phyloP scores from a whole-genome alignment of 2,329 filamentous ascomycete genomes.

The Hypoxylon sp. region DNA sequence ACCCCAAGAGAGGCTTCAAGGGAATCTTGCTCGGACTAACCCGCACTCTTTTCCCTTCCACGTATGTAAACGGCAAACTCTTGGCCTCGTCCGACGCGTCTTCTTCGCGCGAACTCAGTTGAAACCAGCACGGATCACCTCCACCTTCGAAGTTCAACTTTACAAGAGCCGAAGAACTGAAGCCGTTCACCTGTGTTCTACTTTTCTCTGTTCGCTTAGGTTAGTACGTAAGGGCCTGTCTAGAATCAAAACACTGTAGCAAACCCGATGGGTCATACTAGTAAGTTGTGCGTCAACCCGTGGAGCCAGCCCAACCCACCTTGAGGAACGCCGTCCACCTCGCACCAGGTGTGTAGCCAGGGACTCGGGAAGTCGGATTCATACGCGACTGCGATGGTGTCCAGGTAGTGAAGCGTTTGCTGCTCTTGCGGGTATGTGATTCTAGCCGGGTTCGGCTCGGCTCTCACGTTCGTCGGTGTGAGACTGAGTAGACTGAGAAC shows the following conservation, averaged over 20 bases:
- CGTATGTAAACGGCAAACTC: conserved; percentile 5
- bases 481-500: not conserved
- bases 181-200: not conserved
- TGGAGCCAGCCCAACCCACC: conserved; percentile 5
- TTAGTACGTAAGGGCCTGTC: not conserved
- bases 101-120: not conserved
- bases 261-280: conserved; percentile 3
- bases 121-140: conserved; percentile 11
- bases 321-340: not conserved
- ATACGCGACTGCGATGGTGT: conserved; percentile 6
- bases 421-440: not conserved
- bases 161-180: conserved; percentile 3
- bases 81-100: not conserved
- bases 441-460: not conserved
- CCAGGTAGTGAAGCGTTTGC: conserved; percentile 2
- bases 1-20: not conserved
- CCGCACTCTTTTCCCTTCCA: not conserved
- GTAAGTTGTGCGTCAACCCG: not conserved
- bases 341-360: conserved; percentile 3
- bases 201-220: conserved; percentile 5
- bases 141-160: conserved; percentile 6
- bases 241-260: not conserved
- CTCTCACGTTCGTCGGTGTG: not conserved
- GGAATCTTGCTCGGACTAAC: not conserved
- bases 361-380: conserved; percentile 3